Percentiles rank a stretch among this genome's conserved stretches.
phyloP scores from a whole-genome alignment of 2,329 filamentous ascomycete species.

The Lasiodiplodia theobromae region DNA sequence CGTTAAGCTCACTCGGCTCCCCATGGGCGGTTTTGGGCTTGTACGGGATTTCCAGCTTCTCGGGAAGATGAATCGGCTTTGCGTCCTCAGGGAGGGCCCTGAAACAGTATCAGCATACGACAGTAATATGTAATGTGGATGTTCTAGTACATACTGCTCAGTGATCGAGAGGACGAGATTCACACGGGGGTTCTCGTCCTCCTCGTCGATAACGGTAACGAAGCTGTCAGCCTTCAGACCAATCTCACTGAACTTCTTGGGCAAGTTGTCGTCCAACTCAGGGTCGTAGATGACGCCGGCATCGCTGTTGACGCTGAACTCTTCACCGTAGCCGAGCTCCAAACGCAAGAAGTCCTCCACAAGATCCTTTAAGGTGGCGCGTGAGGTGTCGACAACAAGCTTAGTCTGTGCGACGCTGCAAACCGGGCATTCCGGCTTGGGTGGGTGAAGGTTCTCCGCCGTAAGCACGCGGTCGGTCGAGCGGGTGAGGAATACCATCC shows the following conservation, averaged over 20 bases:
- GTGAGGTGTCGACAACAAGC: conserved; percentile 71
- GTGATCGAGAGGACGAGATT: conserved; percentile 79
- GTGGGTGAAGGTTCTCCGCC: conserved; percentile 62
- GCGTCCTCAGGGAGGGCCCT: conserved; percentile 48
- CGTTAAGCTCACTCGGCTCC: conserved; percentile 37
- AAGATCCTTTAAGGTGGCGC: conserved; percentile 79
- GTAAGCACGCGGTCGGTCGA: conserved; percentile 67
- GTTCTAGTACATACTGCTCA: conserved; percentile 59
- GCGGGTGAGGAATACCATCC: conserved; percentile 85
- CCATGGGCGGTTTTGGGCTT: conserved; percentile 50
- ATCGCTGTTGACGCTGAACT: conserved; percentile 79
- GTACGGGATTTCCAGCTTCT: conserved; percentile 55
- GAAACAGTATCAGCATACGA: neutral
- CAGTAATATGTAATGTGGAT: conserved; percentile 26
- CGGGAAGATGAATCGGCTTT: conserved; percentile 62
- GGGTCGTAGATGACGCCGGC: conserved; percentile 84
- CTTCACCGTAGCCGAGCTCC: conserved; percentile 79
- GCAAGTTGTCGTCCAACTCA: conserved; percentile 85
- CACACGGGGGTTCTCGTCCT: conserved; percentile 78
- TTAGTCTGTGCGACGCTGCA: conserved; percentile 77
- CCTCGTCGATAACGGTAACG: conserved; percentile 82
- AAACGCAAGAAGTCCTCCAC: conserved; percentile 75
- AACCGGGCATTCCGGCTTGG: conserved; percentile 83
- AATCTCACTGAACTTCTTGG: conserved; percentile 79
- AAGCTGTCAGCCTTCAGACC: conserved; percentile 77